Percentiles rank a stretch among this genome's conserved stretches.
Evolutionary conservation across 495 filamentous ascomycete genomes (phyloP).

Genomic region (Daldinia decipiens): DNA sequence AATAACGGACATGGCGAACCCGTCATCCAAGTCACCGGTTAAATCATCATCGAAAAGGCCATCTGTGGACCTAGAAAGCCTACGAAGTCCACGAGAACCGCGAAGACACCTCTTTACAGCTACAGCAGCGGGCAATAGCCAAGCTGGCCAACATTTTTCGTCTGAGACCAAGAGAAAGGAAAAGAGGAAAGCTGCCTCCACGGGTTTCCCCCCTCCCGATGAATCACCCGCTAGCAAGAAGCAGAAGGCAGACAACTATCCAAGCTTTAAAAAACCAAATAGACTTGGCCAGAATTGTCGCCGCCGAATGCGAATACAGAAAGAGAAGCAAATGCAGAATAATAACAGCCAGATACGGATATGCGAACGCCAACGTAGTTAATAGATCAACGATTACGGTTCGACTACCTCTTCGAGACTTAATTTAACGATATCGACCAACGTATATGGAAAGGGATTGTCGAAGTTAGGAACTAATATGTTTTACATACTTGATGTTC

Average conservation of each 20-base stretch:
- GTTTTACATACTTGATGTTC: neutral
- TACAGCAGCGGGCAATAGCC: neutral
- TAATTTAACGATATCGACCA: neutral
- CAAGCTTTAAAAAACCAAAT: neutral
- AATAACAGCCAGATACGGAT: neutral
- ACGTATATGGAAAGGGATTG: too few relatives aligned
- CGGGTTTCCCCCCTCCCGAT: neutral
- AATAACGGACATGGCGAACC: neutral
- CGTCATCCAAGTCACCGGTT: neutral
- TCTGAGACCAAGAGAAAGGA: too few relatives aligned
- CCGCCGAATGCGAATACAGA: neutral
- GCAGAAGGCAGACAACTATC: slow-evolving; percentile 1
- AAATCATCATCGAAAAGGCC: neutral
- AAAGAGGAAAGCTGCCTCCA: slow-evolving; percentile 4
- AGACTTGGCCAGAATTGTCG: neutral
- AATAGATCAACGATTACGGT: too few relatives aligned
- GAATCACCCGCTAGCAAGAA: slow-evolving; percentile 3
- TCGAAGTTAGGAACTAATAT: neutral
- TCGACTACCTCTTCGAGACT: neutral
- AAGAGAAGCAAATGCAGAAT: neutral
- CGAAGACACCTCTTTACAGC: neutral
- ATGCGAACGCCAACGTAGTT: too few relatives aligned
- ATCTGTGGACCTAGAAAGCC: neutral
- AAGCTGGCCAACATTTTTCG: neutral
- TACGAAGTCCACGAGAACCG: too few relatives aligned